phyloP scores from a whole-genome alignment of 495 filamentous ascomycete genomes.

The Xylaria intraflava region DNA sequence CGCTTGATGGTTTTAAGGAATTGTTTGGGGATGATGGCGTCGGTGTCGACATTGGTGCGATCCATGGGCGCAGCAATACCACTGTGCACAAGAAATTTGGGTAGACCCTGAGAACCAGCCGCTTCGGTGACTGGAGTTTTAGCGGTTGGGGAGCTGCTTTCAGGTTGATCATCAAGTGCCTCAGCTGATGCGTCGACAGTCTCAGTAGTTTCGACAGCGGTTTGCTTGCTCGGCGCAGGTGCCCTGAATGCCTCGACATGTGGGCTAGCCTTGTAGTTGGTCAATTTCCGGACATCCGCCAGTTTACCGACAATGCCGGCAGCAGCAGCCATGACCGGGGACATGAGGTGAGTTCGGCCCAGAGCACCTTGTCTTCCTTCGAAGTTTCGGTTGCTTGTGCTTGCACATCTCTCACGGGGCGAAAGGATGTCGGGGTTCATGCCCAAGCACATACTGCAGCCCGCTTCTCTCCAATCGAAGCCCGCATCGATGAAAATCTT shows the following conservation, averaged over 20 bases:
- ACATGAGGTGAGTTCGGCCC: constrained; percentile 93
- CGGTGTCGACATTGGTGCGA: constrained; percentile 86
- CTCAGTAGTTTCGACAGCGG: constrained; percentile 61
- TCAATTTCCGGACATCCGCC: constrained; percentile 79
- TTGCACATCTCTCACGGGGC: constrained; percentile 87
- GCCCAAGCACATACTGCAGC: constrained; percentile 96
- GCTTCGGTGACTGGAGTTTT: constrained; percentile 51
- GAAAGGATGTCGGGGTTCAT: constrained; percentile 99
- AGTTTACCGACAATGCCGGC: constrained; percentile 86
- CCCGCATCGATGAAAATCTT: constrained; percentile 87
- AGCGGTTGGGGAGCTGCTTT: constrained; percentile 56
- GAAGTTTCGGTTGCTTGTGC: constrained; percentile 95
- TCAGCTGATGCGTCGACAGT: constrained; percentile 66
- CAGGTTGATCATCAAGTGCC: constrained; percentile 67
- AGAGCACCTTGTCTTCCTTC: constrained; percentile 93
- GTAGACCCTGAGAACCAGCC: constrained; percentile 58
- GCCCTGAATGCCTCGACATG: constrained; percentile 32
- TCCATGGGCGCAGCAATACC: constrained; percentile 88
- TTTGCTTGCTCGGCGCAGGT: constrained; percentile 43
- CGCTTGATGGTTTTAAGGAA: constrained; percentile 99
- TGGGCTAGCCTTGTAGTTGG: constrained; percentile 52
- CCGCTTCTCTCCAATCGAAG: constrained; percentile 97
- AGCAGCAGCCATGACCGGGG: constrained; percentile 91
- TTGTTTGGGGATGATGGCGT: constrained; percentile 98
- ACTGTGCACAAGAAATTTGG: constrained; percentile 73